Base-by-base conservation (phyloP, 345 rosid genomes). In the Acer negundo region DNA sequence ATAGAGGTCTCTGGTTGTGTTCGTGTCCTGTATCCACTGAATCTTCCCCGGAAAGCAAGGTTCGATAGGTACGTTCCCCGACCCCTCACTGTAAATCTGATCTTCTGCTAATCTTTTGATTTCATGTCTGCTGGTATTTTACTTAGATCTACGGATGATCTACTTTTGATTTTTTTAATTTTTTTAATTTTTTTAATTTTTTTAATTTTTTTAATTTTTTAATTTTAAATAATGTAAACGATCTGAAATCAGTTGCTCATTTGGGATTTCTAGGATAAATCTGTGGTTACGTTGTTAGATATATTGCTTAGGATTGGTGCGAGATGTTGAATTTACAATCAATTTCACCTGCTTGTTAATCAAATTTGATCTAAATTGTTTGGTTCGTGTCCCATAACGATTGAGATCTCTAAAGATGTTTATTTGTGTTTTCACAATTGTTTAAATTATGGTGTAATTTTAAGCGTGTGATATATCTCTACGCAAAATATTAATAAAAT, bases 191-290 rank as follows among this genome's bases (percentile, higher is more conserved):
- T 20, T 4, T 3, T 4, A 3, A 35, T 28, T 28, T 28, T 0
- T 28, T 2, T n/a, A n/a, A n/a, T n/a, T 4, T 35, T 35, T 4
- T 3, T 4, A 3, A 35, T 28, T 28, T 28, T 0, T 28, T 2
- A 3, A 28, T n/a, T 9, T 67, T 20, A 17, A 42, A 10, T 44
- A 67, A 28, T 6, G 35, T 13, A 65, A 65, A 35, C 24, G 49
- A 68, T 11, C 42, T 13, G 72, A 44, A 22, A 47, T 22, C n/a
- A 9, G 16, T 44, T 26, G 13, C n/a, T 40, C n/a, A 20, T 23
- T 35, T 69, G 35, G 55, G 26, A 44, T 51, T 68, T 46, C 72
- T 46, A 35, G 16, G 72, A 44, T 51, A 47, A 68, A 69, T 69
- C 28, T 69, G 1, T 17, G 19, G 1, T 46, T 20, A 4, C 58